Evolutionary conservation across 2,329 filamentous ascomycete species (phyloP), one percentile per base, ranked within the genome.

Genomic region (Scorias spongiosa): DNA sequence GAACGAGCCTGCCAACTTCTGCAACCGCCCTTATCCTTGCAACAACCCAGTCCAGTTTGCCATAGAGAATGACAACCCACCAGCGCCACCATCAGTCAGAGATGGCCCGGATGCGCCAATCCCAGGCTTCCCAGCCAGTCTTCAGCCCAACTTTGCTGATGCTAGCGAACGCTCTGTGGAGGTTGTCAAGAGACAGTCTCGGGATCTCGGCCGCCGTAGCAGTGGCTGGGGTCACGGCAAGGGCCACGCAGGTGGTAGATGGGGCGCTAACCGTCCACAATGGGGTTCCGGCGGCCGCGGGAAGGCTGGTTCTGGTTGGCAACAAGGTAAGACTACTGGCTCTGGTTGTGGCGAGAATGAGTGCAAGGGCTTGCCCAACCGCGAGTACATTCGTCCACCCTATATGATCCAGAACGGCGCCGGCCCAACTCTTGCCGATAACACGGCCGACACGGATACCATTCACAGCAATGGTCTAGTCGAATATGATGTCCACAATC

Each of bases 401-500:
- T 83, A 82, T 52, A 63, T 68, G 10, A 80, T 82, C 51, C 66
- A 75, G 50, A 81, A 80, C 58, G 72, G 70, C 39, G 71, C 71
- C 1, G 44, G 44, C 7, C 42, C 44, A 3, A 47, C 45, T 9
- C 42, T 47, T 20, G 45, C 45, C 18, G 53, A 58, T 10, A 52
- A 47, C 10, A 65, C 80, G 0, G 72, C 83, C 45, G 69, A 75
- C 48, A 81, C 79, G 0, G 72, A 83, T 54, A 61, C 82, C 2
- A 68, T 78, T 10, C 80, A 84, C 57, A 67, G 74, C 28, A 78
- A 81, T 46, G 80, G 79, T 1, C 63, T 78, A 30, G 65, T 68
- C 14, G 75, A 81, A 59, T 84, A 82, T 54, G 82, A 86, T 51
- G 81, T 77, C 0, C 81, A 86, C 57, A 86, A 85, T 51, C 60